Evolutionary conservation across 2,329 filamentous ascomycete species (phyloP).

Genomic region (Parascedosporium putredinis): DNA sequence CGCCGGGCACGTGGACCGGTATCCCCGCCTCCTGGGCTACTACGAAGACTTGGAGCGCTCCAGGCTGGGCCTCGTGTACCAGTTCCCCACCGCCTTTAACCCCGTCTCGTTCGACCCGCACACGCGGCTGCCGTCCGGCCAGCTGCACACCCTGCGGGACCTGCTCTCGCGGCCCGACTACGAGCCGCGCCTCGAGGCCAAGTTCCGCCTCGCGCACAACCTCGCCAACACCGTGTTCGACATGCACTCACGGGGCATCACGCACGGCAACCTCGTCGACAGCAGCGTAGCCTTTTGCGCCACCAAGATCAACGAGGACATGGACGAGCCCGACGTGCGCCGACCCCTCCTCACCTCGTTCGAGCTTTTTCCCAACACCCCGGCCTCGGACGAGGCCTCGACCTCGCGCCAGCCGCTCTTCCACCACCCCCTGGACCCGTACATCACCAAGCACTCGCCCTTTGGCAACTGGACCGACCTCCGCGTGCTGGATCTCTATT

Average conservation of each 20-base stretch:
- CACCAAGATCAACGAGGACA: slow-evolving; percentile 28
- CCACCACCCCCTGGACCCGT: slow-evolving; percentile 56
- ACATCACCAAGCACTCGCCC: slow-evolving; percentile 36
- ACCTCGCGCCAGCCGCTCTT: slow-evolving; percentile 35
- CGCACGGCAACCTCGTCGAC: slow-evolving; percentile 60
- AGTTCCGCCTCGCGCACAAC: slow-evolving; percentile 65
- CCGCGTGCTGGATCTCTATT: slow-evolving; percentile 58
- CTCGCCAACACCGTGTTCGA: slow-evolving; percentile 64
- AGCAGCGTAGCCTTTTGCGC: slow-evolving; percentile 58
- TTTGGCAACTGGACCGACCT: slow-evolving; percentile 40
- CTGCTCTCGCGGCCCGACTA: slow-evolving; percentile 40
- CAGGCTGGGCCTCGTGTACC: slow-evolving; percentile 64
- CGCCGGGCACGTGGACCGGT: slow-evolving; percentile 48
- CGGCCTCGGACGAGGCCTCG: slow-evolving; percentile 22
- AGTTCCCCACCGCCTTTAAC: slow-evolving; percentile 57
- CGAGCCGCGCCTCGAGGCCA: slow-evolving; percentile 62
- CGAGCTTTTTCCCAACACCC: slow-evolving; percentile 50
- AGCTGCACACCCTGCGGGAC: slow-evolving; percentile 42
- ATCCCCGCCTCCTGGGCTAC: slow-evolving; percentile 55
- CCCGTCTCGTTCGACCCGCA: slow-evolving; percentile 42
- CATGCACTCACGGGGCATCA: slow-evolving; percentile 57
- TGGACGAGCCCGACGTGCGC: slow-evolving; percentile 48
- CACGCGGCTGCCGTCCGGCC: slow-evolving; percentile 38
- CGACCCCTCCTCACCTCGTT: slow-evolving; percentile 63
- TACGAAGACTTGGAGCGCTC: slow-evolving; percentile 64